Evolutionary conservation across 2,329 filamentous ascomycete genomes (phyloP).

Genomic region (Fusarium zealandicum): DNA sequence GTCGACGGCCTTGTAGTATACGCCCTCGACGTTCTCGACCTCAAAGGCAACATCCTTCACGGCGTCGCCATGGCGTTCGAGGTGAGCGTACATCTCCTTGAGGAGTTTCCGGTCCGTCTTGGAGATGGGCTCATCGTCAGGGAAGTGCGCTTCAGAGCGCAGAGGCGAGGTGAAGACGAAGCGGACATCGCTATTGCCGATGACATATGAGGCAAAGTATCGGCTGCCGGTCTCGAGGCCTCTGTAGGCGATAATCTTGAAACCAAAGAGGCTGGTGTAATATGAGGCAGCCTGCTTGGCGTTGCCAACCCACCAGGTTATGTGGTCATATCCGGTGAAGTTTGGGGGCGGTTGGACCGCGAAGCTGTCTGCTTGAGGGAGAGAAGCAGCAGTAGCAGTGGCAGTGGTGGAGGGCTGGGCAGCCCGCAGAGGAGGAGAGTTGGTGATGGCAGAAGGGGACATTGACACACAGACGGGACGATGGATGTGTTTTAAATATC

Average conservation of each 20-base stretch:
- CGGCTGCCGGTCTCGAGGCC: conserved; percentile 89
- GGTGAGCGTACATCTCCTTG: conserved; percentile 79
- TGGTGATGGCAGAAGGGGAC: conserved; percentile 66
- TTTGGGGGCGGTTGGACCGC: conserved; percentile 60
- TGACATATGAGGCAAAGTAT: conserved; percentile 82
- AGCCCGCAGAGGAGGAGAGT: conserved; percentile 56
- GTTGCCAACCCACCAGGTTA: conserved; percentile 97
- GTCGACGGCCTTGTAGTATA: conserved; percentile 77
- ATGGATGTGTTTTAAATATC: conserved; percentile 20
- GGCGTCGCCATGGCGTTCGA: conserved; percentile 88
- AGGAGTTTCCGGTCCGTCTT: conserved; percentile 71
- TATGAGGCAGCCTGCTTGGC: conserved; percentile 93
- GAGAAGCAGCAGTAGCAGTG: conserved; percentile 36
- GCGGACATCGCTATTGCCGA: conserved; percentile 76
- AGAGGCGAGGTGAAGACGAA: conserved; percentile 88
- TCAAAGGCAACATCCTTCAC: conserved; percentile 97
- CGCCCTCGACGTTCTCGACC: conserved; percentile 84
- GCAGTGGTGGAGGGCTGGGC: conserved; percentile 46
- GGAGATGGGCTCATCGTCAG: conserved; percentile 66
- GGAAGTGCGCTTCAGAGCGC: conserved; percentile 64
- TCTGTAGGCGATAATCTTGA: conserved; percentile 80
- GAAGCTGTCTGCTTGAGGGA: conserved; percentile 55
- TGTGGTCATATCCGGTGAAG: conserved; percentile 89
- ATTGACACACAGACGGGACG: conserved; percentile 50
- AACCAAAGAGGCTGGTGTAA: conserved; percentile 88